A percentile compares a stretch with the other conserved stretches of the same genome.
These are phyloP conservation scores for Alternaria gaisen DNA, from an alignment of 2,329 filamentous ascomycete genomes.

Conservation along the genomic window DNA sequence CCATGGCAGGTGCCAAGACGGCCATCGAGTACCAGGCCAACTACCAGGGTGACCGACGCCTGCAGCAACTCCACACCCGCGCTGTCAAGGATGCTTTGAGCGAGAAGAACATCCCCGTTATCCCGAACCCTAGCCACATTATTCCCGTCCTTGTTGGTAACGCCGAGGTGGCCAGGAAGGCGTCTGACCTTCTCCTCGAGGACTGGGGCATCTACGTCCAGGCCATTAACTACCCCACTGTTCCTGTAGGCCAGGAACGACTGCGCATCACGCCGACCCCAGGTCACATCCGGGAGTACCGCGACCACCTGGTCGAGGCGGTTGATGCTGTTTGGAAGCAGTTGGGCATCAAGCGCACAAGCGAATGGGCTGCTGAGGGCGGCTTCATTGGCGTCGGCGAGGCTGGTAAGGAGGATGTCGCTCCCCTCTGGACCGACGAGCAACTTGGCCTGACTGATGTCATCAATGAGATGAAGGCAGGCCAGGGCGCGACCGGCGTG, in stretches of 20 bases:
- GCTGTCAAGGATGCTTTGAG: constrained; percentile 87
- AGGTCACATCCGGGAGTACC: constrained; percentile 84
- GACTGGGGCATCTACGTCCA: constrained; percentile 97
- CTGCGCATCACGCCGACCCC: constrained; percentile 96
- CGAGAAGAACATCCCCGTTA: constrained; percentile 88
- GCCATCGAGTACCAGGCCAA: constrained; percentile 94
- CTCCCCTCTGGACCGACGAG: constrained; percentile 89
- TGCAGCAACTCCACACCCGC: constrained; percentile 96
- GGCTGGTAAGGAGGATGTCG: constrained; percentile 64
- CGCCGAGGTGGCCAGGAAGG: constrained; percentile 88
- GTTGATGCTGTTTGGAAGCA: constrained; percentile 89
- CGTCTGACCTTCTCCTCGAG: constrained; percentile 88
- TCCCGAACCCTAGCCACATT: constrained; percentile 97
- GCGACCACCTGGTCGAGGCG: constrained; percentile 83
- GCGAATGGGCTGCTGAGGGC: constrained; percentile 88
- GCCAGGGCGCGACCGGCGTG: constrained; percentile 54
- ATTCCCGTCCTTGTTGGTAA: constrained; percentile 93
- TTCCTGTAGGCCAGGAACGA: constrained; percentile 96
- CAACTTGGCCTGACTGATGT: constrained; percentile 78
- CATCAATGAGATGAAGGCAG: constrained; percentile 62
- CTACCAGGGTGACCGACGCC: constrained; percentile 83
- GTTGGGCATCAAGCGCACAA: constrained; percentile 89
- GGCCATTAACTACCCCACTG: constrained; percentile 98
- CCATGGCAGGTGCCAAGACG: constrained; percentile 91
- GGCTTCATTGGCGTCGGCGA: constrained; percentile 96